A percentile compares a stretch with the other conserved stretches of the same genome.
Conservation (phyloP, 2,329 filamentous ascomycete genomes). For the Apiospora saccharicola region DNA sequence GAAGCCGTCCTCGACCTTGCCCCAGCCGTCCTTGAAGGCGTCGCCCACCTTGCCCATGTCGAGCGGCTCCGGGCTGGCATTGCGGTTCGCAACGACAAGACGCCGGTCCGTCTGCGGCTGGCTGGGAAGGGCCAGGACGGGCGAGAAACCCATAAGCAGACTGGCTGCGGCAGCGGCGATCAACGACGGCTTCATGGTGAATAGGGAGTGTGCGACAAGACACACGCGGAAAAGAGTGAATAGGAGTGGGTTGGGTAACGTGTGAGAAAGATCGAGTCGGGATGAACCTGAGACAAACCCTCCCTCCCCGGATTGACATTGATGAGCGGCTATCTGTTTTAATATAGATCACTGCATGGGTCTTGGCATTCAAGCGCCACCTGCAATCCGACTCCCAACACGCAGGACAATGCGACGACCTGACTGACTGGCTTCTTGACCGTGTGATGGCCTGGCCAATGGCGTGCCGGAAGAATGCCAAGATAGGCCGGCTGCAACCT, state of each 20-base stretch:
- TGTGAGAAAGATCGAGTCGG: background rate
- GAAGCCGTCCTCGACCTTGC: slow-evolving; percentile 10
- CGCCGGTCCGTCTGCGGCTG: background rate
- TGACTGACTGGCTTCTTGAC: background rate
- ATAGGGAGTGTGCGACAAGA: background rate
- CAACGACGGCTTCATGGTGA: background rate
- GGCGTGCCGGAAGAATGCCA: background rate
- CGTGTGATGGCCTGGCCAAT: background rate
- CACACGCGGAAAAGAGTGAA: background rate
- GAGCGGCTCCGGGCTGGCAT: background rate
- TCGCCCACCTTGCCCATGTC: background rate
- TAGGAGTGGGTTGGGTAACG: background rate
- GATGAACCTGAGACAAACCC: slow-evolving; percentile 11
- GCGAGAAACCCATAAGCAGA: background rate
- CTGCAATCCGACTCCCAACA: background rate
- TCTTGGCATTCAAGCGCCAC: background rate
- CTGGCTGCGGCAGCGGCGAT: background rate
- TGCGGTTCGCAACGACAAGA: background rate
- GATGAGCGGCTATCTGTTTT: slow-evolving; percentile 5
- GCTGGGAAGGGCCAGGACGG: background rate
- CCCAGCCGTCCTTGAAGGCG: slow-evolving; percentile 4
- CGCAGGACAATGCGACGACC: background rate
- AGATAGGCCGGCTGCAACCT: slow-evolving; percentile 1
- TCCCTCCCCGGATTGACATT: background rate
- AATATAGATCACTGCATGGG: background rate